Percentiles rank a stretch among this genome's conserved stretches.
These are phyloP conservation scores for Pestalotiopsis sp. DNA, from an alignment of 2,329 filamentous ascomycete genomes.

Conservation along the genomic window DNA sequence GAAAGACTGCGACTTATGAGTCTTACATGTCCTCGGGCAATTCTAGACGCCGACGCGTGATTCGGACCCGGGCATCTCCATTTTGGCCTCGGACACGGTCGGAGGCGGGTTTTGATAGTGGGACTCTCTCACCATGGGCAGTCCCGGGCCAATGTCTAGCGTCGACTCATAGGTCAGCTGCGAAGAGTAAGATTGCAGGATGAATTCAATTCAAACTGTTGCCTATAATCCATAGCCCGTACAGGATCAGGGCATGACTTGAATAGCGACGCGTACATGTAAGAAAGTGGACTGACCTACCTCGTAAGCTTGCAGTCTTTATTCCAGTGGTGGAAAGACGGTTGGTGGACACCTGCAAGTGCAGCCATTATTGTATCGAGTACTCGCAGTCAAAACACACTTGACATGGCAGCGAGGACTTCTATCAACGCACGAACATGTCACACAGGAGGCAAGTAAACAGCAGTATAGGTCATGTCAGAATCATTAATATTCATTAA, in stretches of 20 bases:
- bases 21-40: not conserved
- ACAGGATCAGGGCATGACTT: too few species aligned
- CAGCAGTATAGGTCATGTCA: not conserved
- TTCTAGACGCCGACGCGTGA: not conserved
- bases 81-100: not conserved
- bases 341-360: too few species aligned
- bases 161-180: conserved; percentile 5
- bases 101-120: not conserved
- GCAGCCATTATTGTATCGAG: too few species aligned
- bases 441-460: not conserved
- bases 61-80: not conserved
- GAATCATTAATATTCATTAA: not conserved
- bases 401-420: too few species aligned
- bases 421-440: too few species aligned
- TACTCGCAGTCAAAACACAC: too few species aligned
- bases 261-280: too few species aligned
- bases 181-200: not conserved
- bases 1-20: not conserved
- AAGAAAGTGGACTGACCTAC: too few species aligned
- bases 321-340: too few species aligned
- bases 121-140: not conserved
- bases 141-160: not conserved
- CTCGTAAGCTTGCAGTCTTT: too few species aligned
- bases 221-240: too few species aligned
- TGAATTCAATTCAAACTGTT: not conserved